phyloP scores from a whole-genome alignment of 345 rosid genomes.

The Stellera chamaejasme region DNA sequence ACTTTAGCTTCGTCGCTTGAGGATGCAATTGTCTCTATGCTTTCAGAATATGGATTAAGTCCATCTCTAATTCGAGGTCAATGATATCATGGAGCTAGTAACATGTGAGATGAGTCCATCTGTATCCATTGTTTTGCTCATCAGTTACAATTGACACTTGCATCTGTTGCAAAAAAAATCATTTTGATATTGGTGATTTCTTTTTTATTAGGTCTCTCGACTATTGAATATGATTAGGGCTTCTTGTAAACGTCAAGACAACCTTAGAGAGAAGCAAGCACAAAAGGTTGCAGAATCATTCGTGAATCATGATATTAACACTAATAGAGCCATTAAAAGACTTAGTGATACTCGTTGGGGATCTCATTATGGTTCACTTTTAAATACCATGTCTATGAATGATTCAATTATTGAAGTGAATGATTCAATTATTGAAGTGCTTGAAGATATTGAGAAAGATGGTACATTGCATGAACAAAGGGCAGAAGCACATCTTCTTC shows the following conservation, averaged over 20 bases:
- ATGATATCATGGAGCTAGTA: background rate
- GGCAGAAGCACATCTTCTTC: no score
- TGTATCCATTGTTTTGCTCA: constrained; percentile 7
- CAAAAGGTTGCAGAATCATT: background rate
- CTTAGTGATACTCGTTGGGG: background rate
- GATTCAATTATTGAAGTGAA: no score
- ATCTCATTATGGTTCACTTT: background rate
- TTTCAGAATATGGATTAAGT: background rate
- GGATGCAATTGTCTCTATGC: no score
- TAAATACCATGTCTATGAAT: no score
- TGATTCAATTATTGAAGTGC: no score
- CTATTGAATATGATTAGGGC: constrained; percentile 2
- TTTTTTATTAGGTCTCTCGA: background rate
- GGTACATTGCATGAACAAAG: no score
- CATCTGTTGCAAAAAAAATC: background rate
- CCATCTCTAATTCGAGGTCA: background rate
- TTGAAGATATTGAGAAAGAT: no score
- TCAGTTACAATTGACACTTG: constrained; percentile 3
- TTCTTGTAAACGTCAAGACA: background rate
- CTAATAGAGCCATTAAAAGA: background rate
- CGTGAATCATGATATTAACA: background rate
- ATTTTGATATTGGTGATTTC: background rate
- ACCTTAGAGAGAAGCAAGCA: background rate
- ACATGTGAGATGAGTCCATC: background rate
- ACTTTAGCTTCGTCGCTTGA: constrained; percentile 4